Percentiles rank a stretch among this genome's conserved stretches.
Conservation (phyloP, 2,329 filamentous ascomycete genomes). For the Alternaria ethzedia region DNA sequence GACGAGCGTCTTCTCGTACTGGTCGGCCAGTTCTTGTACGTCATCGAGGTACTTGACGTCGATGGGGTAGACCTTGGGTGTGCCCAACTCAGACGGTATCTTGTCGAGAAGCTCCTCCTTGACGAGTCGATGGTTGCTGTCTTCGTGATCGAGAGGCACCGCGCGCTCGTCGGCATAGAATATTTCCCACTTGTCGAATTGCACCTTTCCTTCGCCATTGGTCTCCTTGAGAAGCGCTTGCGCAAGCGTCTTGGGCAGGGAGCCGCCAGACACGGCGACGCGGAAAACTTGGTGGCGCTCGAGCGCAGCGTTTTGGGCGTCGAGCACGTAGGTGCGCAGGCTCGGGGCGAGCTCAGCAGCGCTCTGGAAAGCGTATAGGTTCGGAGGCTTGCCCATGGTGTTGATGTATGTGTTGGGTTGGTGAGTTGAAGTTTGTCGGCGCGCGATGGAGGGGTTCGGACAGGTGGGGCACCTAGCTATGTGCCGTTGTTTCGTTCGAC, state of each 20-base stretch:
- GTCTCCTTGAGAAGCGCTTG: conserved; percentile 74
- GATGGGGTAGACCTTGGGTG: conserved; percentile 80
- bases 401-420: conserved; percentile 15
- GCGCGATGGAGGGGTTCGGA: conserved; percentile 20
- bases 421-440: conserved; percentile 14
- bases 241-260: conserved; percentile 85
- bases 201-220: conserved; percentile 65
- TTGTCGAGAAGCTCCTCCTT: conserved; percentile 89
- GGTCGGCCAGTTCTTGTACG: conserved; percentile 88
- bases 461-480: conserved; percentile 13
- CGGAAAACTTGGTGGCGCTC: conserved; percentile 85
- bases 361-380: conserved; percentile 80
- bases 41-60: conserved; percentile 73
- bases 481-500: conserved; percentile 14
- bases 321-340: conserved; percentile 82
- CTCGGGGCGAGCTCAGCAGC: conserved; percentile 73
- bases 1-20: conserved; percentile 90
- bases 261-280: conserved; percentile 91
- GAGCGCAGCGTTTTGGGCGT: conserved; percentile 80
- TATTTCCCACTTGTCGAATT: conserved; percentile 92
- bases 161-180: conserved; percentile 98
- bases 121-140: conserved; percentile 92
- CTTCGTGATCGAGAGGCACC: conserved; percentile 86
- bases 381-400: conserved; percentile 54
- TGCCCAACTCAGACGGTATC: conserved; percentile 71